phyloP scores from a whole-genome alignment of 305 asterid genomes.

The Striga hermonthica region DNA sequence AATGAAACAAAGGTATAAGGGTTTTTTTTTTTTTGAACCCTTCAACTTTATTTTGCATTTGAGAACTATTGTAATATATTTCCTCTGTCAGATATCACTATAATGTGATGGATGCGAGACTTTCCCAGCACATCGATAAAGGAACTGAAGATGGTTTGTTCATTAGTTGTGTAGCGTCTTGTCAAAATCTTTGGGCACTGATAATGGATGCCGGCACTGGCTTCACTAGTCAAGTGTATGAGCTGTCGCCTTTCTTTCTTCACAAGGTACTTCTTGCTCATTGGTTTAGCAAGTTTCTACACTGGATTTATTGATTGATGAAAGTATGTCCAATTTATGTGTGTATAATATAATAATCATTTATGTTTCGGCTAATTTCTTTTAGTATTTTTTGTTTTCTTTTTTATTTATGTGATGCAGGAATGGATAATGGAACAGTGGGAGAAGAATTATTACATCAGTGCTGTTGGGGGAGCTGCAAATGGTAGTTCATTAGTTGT shows the following conservation, averaged over 20 bases:
- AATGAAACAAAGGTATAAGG: conserved; percentile 94
- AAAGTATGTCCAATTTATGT: too few species aligned
- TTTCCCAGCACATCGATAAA: conserved; percentile 68
- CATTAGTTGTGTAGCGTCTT: conserved; percentile 69
- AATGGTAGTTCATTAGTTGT: conserved; percentile 76
- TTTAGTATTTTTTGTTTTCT: background rate
- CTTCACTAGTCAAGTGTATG: conserved; percentile 62
- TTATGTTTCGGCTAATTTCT: too few species aligned
- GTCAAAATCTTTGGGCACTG: conserved; percentile 78
- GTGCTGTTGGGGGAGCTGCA: conserved; percentile 69
- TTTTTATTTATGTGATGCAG: conserved; percentile 32
- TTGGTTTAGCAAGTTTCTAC: background rate
- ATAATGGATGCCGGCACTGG: conserved; percentile 96
- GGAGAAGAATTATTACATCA: conserved; percentile 71
- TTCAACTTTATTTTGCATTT: conserved; percentile 2
- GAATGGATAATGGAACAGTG: conserved; percentile 88
- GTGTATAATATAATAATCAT: too few species aligned
- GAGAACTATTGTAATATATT: background rate
- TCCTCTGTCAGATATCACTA: conserved; percentile 65
- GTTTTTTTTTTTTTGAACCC: too few species aligned
- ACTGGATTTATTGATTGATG: too few species aligned
- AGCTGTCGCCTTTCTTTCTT: conserved; percentile 66
- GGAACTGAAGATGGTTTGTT: conserved; percentile 74
- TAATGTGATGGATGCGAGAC: conserved; percentile 68
- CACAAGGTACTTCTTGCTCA: conserved; percentile 49